A percentile compares a stretch with the other conserved stretches of the same genome.
phyloP scores from a whole-genome alignment of 1,284 basidiomycete genomes.

The Ustilago trichophora region DNA sequence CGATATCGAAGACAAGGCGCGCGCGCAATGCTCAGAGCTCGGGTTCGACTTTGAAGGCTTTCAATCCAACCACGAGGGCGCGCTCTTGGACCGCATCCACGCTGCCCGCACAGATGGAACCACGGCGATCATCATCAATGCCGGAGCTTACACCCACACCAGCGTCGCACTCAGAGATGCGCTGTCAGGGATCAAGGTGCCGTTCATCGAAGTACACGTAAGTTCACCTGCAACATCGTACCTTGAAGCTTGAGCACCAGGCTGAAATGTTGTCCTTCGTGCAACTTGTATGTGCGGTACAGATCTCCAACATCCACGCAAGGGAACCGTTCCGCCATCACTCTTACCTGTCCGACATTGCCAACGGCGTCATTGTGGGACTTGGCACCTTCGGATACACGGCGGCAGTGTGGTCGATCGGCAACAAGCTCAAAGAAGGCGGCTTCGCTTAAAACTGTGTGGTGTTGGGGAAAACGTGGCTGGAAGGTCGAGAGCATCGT shows the following conservation, averaged over 20 bases:
- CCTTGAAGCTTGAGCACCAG: too few species aligned
- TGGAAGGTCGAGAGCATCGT: conserved; percentile 19
- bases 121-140: conserved; percentile 61
- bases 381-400: conserved; percentile 45
- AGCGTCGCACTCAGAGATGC: conserved; percentile 66
- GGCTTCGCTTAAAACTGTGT: background rate
- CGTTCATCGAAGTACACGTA: conserved; percentile 67
- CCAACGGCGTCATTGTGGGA: conserved; percentile 62
- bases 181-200: conserved; percentile 57
- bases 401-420: conserved; percentile 27
- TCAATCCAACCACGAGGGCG: conserved; percentile 67
- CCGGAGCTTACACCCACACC: conserved; percentile 66
- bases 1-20: conserved; percentile 36
- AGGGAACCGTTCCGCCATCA: conserved; percentile 67
- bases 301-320: conserved; percentile 66
- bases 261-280: too few species aligned
- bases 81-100: conserved; percentile 66
- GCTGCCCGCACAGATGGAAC: conserved; percentile 38
- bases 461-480: conserved; percentile 12
- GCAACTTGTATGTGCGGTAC: background rate
- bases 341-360: conserved; percentile 65
- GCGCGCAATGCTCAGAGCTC: conserved; percentile 4
- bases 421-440: conserved; percentile 8
- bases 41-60: conserved; percentile 36
- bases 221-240: too few species aligned